Evolutionary conservation across 2,329 filamentous ascomycete species (phyloP).

Genomic region (Penicillium griseofulvum): DNA sequence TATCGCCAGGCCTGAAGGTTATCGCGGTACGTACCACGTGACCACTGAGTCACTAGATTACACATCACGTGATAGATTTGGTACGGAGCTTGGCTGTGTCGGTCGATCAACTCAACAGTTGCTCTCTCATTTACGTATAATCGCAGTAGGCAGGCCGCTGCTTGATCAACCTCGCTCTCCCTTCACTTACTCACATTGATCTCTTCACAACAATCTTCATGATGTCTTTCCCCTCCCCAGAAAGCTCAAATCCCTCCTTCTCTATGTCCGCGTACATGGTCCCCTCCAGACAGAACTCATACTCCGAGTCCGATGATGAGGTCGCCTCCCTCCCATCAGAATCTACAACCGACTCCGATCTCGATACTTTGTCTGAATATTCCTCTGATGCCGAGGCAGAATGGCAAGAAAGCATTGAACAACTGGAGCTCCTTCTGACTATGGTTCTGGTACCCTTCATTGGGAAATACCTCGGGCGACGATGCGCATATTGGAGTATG

Average conservation of each 20-base stretch:
- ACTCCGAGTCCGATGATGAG: slow-evolving; percentile 38
- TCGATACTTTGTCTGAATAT: slow-evolving; percentile 49
- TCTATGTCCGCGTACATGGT: slow-evolving; percentile 43
- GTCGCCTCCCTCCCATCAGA: slow-evolving; percentile 46
- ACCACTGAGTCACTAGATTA: slow-evolving; percentile 15
- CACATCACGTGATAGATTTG: background rate
- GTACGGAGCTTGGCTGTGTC: background rate
- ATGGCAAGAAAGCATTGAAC: slow-evolving; percentile 92
- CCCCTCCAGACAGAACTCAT: slow-evolving; percentile 30
- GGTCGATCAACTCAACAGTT: slow-evolving; percentile 14
- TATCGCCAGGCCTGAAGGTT: slow-evolving; percentile 19
- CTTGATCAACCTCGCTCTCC: slow-evolving; percentile 22
- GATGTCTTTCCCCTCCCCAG: slow-evolving; percentile 33
- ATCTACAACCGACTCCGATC: slow-evolving; percentile 38
- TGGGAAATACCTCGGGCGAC: slow-evolving; percentile 91
- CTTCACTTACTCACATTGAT: slow-evolving; percentile 4
- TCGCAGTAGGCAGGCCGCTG: slow-evolving; percentile 39
- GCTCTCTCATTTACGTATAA: slow-evolving; percentile 18
- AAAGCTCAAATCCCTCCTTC: slow-evolving; percentile 35
- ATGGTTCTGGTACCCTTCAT: slow-evolving; percentile 94
- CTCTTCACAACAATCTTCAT: slow-evolving; percentile 5
- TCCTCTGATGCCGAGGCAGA: slow-evolving; percentile 87
- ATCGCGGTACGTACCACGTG: slow-evolving; percentile 25
- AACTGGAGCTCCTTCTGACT: slow-evolving; percentile 85
- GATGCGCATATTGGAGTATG: slow-evolving; percentile 93